Evolutionary conservation across 495 filamentous ascomycete genomes (phyloP), one percentile per base, ranked within the genome.

Genomic region (Lophiostoma macrostomum): DNA sequence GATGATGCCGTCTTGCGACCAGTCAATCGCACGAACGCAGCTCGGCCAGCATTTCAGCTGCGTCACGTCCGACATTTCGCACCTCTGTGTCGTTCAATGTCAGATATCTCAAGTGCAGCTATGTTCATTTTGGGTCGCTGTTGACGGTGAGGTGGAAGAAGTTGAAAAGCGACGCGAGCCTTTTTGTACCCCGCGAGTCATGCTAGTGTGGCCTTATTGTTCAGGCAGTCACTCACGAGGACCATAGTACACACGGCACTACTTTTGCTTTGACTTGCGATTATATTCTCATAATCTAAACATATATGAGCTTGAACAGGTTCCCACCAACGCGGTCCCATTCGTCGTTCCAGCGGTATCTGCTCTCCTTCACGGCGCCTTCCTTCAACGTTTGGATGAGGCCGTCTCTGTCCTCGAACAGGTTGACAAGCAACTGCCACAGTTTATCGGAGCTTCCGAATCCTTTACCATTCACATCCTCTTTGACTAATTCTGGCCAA

Each of bases 341-440:
- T 68, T 95, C 88, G 64, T 91, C 90, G 64, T 96, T 90, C 93
- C 93, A 99, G 36, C 94, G 73, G 29, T 50, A 4, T 46, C 74
- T 71, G 18, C 88, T 86, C 66, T 97, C 91, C 63, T 81, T 76
- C 49, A 80, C 58, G 0, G 93, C 93, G 8, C 94, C 94, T 28
- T 69, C 67, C 57, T 80, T 83, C 58, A 99, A 66, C 11, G 29
- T 70, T 44, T 74, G 71, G 42, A 97, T 69, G 59, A 84, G 73
- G 16, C 70, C 71, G 0, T 65, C 61, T 3, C 69, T 66, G 29
- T 74, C 67, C 8, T 74, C 73, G 44, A 95, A 81, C 25, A 96
- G 66, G 27, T 82, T 73, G 6, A 71, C 69, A 29, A 96, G 61
- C 1, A 82, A 68, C 6, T 68, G 64, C 0, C 76, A 69, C 5